Conservation (phyloP, 2,329 filamentous ascomycete genomes). For the Incumbomyces lentus region DNA sequence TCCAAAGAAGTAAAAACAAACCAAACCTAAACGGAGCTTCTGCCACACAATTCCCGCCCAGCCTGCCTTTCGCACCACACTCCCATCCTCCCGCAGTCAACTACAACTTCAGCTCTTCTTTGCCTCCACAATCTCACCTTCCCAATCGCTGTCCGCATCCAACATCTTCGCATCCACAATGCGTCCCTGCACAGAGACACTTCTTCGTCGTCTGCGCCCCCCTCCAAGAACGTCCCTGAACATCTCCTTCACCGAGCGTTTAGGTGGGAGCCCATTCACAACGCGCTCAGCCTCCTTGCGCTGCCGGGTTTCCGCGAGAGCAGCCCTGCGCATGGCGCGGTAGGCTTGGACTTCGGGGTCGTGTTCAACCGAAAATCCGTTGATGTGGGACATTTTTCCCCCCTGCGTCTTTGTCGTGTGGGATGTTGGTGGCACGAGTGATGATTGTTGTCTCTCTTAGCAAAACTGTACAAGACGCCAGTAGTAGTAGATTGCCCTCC, state of each 20-base stretch:
- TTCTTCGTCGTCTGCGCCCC: background rate
- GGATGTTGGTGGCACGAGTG: too few species aligned
- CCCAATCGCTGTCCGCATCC: conserved; percentile 10
- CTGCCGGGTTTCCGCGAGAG: conserved; percentile 9
- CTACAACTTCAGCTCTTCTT: background rate
- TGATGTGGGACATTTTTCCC: conserved; percentile 1
- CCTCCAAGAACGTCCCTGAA: background rate
- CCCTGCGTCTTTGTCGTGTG: too few species aligned
- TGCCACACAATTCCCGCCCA: too few species aligned
- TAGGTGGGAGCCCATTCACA: background rate
- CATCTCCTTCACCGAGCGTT: background rate
- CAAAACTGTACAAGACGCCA: too few species aligned
- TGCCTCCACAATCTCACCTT: background rate
- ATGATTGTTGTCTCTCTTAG: too few species aligned
- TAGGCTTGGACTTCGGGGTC: conserved; percentile 17
- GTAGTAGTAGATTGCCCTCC: too few species aligned
- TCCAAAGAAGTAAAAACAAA: too few species aligned
- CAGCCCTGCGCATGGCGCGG: conserved; percentile 7
- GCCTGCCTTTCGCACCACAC: too few species aligned
- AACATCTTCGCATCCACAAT: conserved; percentile 1
- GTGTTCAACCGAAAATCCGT: conserved; percentile 13
- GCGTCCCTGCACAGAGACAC: background rate
- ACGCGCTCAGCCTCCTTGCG: conserved; percentile 6
- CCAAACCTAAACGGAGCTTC: too few species aligned
- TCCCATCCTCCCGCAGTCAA: too few species aligned